phyloP scores from a whole-genome alignment of 2,329 filamentous ascomycete species.

The Coleophoma cylindrospora region DNA sequence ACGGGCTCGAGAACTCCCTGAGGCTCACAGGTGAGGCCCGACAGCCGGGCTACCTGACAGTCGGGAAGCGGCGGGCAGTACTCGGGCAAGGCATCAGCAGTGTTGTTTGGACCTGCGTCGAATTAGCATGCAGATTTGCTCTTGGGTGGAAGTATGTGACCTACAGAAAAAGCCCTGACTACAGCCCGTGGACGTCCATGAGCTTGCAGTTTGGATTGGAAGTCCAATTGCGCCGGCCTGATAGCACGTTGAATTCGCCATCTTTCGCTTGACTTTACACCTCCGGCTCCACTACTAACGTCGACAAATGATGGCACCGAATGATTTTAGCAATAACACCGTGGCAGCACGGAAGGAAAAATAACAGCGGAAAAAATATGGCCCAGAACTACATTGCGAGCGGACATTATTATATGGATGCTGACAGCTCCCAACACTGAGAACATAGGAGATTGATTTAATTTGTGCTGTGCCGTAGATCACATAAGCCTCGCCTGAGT shows the following conservation, averaged over 20 bases:
- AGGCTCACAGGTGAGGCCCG: constrained; percentile 9
- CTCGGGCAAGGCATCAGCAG: constrained; percentile 10
- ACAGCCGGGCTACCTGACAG: constrained; percentile 12
- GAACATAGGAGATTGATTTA: too few relatives aligned
- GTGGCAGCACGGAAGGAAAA: too few relatives aligned
- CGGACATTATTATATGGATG: too few relatives aligned
- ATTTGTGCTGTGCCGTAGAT: too few relatives aligned
- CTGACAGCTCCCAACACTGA: too few relatives aligned
- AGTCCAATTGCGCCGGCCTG: neutral
- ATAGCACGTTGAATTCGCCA: neutral
- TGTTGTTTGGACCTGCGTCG: constrained; percentile 14
- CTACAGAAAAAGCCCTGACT: neutral
- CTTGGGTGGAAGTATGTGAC: neutral
- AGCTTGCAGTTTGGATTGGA: neutral
- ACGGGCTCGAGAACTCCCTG: constrained; percentile 39
- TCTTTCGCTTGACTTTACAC: too few relatives aligned
- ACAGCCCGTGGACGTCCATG: neutral
- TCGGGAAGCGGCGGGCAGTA: constrained; percentile 17
- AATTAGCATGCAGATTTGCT: neutral
- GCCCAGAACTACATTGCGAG: too few relatives aligned
- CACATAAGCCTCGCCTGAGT: too few relatives aligned
- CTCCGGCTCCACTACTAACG: neutral
- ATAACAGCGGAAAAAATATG: too few relatives aligned
- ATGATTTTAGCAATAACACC: neutral
- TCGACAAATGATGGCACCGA: neutral